Conservation (phyloP, 1,284 basidiomycete species). For the Hemileia vastatrix region DNA sequence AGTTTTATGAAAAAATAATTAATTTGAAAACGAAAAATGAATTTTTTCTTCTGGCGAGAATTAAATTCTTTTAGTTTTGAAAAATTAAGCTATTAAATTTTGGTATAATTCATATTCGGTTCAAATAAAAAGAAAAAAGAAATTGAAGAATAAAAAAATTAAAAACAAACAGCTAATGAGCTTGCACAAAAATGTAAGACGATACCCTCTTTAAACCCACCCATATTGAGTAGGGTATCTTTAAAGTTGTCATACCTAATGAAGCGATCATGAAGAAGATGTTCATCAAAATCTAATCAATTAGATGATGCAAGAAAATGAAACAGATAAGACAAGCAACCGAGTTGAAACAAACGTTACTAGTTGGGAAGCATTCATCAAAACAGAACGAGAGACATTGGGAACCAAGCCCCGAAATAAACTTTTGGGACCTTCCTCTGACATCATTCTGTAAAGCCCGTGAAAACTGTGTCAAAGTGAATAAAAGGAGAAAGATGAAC, state of each 20-base stretch:
- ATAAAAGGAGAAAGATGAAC: background rate
- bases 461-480: conserved; percentile 11
- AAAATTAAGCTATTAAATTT: background rate
- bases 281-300: too few relatives aligned
- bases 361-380: conserved; percentile 87
- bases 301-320: too few relatives aligned
- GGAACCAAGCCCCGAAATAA: conserved; percentile 70
- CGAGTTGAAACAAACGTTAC: conserved; percentile 56
- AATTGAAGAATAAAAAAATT: background rate
- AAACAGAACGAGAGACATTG: conserved; percentile 69
- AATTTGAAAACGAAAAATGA: conserved; percentile 56
- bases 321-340: too few relatives aligned
- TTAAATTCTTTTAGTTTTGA: conserved; percentile 1
- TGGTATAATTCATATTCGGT: background rate
- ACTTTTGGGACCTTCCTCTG: conserved; percentile 66
- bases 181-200: conserved; percentile 70
- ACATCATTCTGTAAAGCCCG: conserved; percentile 59
- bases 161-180: conserved; percentile 66
- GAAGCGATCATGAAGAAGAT: too few relatives aligned
- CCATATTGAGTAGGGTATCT: conserved; percentile 59
- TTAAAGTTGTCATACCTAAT: conserved; percentile 82
- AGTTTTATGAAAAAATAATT: background rate
- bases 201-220: conserved; percentile 68
- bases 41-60: conserved; percentile 60
- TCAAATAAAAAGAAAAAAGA: conserved; percentile 8